Evolutionary conservation across 2,329 filamentous ascomycete genomes (phyloP), one percentile per base, ranked within the genome.

Genomic region (Diaporthe citrichinensis): DNA sequence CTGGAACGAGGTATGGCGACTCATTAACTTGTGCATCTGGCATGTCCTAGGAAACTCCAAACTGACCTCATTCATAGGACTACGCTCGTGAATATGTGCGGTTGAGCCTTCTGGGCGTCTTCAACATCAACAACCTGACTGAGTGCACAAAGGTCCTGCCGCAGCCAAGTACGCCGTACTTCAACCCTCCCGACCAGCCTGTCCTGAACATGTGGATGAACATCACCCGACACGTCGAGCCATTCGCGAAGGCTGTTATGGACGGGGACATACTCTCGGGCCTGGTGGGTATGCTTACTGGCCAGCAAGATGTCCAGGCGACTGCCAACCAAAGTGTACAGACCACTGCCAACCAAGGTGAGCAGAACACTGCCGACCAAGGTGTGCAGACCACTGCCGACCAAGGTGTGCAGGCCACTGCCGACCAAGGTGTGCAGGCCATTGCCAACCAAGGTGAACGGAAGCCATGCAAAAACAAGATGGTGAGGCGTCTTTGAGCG

Each of bases 61-160:
- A 41, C n/a, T 69, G 23, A 69, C 65, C n/a, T 28, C 0, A 23
- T 0, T 15, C 15, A 3, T 14, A 71, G 73, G 65, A 72, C 39
- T 87, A 84, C 72, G 83, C 86, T 1, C 80, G 82, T 53, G 85
- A 85, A 0, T 87, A 87, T 76, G 85, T 85, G 31, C 83, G 86
- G 20, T 81, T 87, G 76, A 86, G 84, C 34, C 78, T 87, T 34
- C 81, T 88, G 4, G 86, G 86, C 12, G 85, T 87, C 4, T 84
- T 85, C 57, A 87, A 87, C 71, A 83, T 87, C 78, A 86, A 87
- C 61, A 77, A 83, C 25, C 80, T 88, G 36, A 85, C 83, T n/a
- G 85, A 87, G 69, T 87, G 86, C 78, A 85, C 86, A 0, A 79
- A 81, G 51, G 83, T 86, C 3, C 74, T 88, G 25, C 68, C 68